Evolutionary conservation across 2,329 filamentous ascomycete genomes (phyloP).

Genomic region (Ceratocystiopsis minuta): DNA sequence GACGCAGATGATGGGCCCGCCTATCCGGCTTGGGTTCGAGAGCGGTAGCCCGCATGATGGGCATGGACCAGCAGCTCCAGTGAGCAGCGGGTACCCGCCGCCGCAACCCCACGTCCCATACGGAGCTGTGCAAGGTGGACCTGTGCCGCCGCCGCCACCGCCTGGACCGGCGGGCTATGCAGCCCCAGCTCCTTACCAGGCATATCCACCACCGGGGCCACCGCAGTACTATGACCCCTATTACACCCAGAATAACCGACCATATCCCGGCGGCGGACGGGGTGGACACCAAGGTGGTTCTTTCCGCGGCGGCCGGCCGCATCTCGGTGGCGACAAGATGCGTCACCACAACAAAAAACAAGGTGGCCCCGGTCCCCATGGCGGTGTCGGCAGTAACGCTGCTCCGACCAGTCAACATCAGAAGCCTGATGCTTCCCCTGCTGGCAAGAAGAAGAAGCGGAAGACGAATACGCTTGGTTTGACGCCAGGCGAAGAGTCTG

Average conservation of each 20-base stretch:
- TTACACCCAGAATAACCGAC: conserved; percentile 11
- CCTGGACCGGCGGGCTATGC: conserved; percentile 14
- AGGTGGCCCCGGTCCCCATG: conserved; percentile 10
- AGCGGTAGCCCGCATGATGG: conserved; percentile 21
- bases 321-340: conserved; percentile 21
- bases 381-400: conserved; percentile 1
- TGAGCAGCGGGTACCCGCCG: conserved; percentile 24
- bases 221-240: conserved; percentile 15
- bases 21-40: background rate
- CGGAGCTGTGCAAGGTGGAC: too few relatives aligned
- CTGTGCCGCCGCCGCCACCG: conserved; percentile 10
- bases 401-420: conserved; percentile 18
- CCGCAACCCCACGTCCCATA: conserved; percentile 14
- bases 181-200: conserved; percentile 17
- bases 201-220: conserved; percentile 18
- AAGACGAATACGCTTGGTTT: conserved; percentile 56
- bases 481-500: conserved; percentile 46
- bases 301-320: conserved; percentile 14
- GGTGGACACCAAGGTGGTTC: conserved; percentile 20
- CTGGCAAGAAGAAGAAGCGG: conserved; percentile 51
- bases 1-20: background rate
- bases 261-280: conserved; percentile 13
- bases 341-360: conserved; percentile 16
- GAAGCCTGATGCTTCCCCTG: conserved; percentile 32
- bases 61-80: conserved; percentile 22